These are phyloP conservation scores for Borovskyia barvae DNA, from an alignment of 208 protist genomes.

Conservation along the genomic window DNA sequence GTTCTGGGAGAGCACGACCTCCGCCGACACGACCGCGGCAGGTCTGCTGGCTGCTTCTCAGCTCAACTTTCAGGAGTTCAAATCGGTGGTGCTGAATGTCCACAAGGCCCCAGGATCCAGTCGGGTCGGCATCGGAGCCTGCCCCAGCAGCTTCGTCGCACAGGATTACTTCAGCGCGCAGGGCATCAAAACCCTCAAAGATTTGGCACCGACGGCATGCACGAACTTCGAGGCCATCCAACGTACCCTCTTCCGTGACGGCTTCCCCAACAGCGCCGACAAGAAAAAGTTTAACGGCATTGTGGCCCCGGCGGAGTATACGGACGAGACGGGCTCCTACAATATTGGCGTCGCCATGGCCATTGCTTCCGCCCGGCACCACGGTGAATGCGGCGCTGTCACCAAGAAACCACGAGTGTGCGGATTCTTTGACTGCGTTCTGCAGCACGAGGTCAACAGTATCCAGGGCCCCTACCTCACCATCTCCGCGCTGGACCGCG, in stretches of 20 bases:
- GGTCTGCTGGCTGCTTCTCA: constrained; percentile 82
- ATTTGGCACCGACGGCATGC: constrained; percentile 62
- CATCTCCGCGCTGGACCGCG: constrained; percentile 91
- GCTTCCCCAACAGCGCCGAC: constrained; percentile 38
- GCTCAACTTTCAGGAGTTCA: constrained; percentile 85
- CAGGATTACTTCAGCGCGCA: constrained; percentile 89
- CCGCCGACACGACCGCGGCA: constrained; percentile 81
- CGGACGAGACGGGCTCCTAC: constrained; percentile 74
- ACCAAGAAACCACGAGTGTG: constrained; percentile 89
- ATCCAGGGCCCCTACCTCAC: constrained; percentile 90
- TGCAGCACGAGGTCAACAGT: constrained; percentile 88
- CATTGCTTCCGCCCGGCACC: constrained; percentile 68
- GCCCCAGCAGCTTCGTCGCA: constrained; percentile 83
- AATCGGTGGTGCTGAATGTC: constrained; percentile 84
- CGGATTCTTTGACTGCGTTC: constrained; percentile 92
- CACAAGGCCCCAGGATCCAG: constrained; percentile 90
- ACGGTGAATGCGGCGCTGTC: constrained; percentile 88
- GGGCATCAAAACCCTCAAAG: constrained; percentile 76
- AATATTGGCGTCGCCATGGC: constrained; percentile 91
- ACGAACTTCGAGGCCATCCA: constrained; percentile 89
- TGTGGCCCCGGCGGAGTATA: constrained; percentile 71
- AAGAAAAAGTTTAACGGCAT: constrained; percentile 70
- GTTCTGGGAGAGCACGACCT: constrained; percentile 92
- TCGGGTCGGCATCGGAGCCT: constrained; percentile 90
- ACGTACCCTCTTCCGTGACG: constrained; percentile 51